Evolutionary conservation across 192 early-diverging fungal species (phyloP), one percentile per base, ranked within the genome.

Genomic region (Linnemannia zychae): DNA sequence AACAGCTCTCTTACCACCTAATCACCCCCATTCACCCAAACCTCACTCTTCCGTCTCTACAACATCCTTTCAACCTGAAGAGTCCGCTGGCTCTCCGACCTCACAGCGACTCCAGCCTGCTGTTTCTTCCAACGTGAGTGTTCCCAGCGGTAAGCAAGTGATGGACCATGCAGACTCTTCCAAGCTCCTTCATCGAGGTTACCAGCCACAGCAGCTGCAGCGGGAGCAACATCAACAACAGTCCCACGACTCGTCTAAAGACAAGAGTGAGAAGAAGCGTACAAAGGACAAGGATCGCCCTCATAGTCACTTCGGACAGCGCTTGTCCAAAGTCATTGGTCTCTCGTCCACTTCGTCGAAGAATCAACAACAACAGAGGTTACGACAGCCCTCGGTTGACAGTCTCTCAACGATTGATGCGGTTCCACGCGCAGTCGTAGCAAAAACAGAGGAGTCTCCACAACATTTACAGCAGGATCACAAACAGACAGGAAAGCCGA

Each of bases 241-340:
- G 11, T 60, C 71, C 17, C 22, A 22, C 40, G 46, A 76, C 1
- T 33, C 38, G 16, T 49, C 69, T 34, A 37, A 17, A 28, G 48
- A 53, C 13, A 80, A 69, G 24, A 16, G 22, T 22, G 33, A 22
- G 33, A 66, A 44, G 1, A 65, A 36, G 33, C 33, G 44, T 33
- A 15, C 47, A 67, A 76, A 69, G 44, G 34, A 50, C 47, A 75
- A 76, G 57, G 73, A 75, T n/a, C n/a, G 53, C 20, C 28, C 65
- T 5, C 76, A 77, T 4, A 31, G 72, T 6, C 75, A 84, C 68
- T 65, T 84, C 20, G 77, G 73, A 15, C 82, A 67, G 22, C 66
- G 71, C 24, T 50, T 84, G 22, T 84, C 77, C 11, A 79, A 63
- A 33, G 82, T 73, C 31, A 79, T 84, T 5, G 77, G 77, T 17